These are phyloP conservation scores for Rhodotorula sp. DNA, from an alignment of 1,284 basidiomycete species.

Conservation along the genomic window DNA sequence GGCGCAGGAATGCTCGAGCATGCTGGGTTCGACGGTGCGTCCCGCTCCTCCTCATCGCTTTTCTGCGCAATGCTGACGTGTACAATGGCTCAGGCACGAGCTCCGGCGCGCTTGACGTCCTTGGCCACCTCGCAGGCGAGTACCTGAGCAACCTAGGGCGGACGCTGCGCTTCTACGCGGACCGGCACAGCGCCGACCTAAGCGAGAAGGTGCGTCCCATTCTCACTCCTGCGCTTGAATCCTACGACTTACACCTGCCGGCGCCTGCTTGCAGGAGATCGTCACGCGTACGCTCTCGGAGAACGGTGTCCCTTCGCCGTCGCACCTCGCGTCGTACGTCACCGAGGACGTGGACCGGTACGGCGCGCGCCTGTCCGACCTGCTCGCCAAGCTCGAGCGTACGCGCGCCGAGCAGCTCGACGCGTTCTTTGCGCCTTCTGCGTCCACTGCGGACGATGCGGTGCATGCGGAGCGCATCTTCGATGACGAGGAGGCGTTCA, in stretches of 20 bases:
- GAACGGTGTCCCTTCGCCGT: conserved; percentile 72
- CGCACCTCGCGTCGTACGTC: conserved; percentile 81
- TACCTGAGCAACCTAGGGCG: conserved; percentile 83
- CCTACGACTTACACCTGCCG: neutral
- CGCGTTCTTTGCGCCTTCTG: conserved; percentile 43
- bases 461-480: conserved; percentile 58
- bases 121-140: conserved; percentile 76
- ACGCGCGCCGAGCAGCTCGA: conserved; percentile 76
- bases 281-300: conserved; percentile 86
- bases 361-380: conserved; percentile 70
- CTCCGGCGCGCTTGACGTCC: conserved; percentile 71
- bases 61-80: neutral
- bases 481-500: conserved; percentile 71
- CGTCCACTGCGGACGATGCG: neutral
- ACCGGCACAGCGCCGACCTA: conserved; percentile 78
- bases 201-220: conserved; percentile 67
- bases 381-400: conserved; percentile 79
- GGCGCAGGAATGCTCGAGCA: conserved; percentile 67
- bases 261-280: conserved; percentile 67
- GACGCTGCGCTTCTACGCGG: conserved; percentile 76
- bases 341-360: conserved; percentile 85
- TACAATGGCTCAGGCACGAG: conserved; percentile 51
- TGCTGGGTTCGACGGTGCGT: conserved; percentile 81
- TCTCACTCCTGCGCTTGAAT: neutral
- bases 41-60: neutral